phyloP scores from a whole-genome alignment of 192 early-diverging fungal genomes.

The Coemansia sp. region DNA sequence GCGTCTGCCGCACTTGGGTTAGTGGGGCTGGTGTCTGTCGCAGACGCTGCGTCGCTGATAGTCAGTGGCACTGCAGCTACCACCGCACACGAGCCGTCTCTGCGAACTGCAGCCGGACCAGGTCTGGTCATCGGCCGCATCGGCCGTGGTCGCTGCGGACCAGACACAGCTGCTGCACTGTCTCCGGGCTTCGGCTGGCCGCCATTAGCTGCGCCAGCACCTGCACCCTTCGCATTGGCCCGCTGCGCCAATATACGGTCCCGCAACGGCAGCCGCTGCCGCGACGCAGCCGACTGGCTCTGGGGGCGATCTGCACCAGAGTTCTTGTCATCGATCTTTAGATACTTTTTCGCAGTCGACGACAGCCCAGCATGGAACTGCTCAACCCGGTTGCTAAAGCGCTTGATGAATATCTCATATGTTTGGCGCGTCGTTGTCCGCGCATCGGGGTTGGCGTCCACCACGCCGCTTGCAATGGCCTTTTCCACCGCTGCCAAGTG shows the following conservation, averaged over 20 bases:
- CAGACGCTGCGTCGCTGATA: not conserved
- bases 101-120: constrained; percentile 17
- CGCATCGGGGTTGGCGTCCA: constrained; percentile 52
- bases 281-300: constrained; percentile 29
- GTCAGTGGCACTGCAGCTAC: constrained; percentile 14
- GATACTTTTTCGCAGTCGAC: constrained; percentile 45
- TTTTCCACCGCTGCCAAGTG: constrained; percentile 37
- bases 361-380: constrained; percentile 39
- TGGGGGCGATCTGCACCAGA: not conserved
- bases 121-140: constrained; percentile 35
- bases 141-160: constrained; percentile 29
- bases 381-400: constrained; percentile 37
- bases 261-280: constrained; percentile 35
- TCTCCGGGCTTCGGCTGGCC: not conserved
- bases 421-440: constrained; percentile 42
- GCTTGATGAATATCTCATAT: constrained; percentile 49
- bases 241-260: constrained; percentile 32
- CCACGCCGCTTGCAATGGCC: constrained; percentile 40
- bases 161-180: not conserved
- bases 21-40: not conserved
- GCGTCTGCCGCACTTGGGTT: constrained; percentile 2
- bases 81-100: constrained; percentile 12
- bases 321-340: constrained; percentile 31
- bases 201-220: not conserved
- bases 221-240: constrained; percentile 13